A percentile compares a stretch with the other conserved stretches of the same genome.
Evolutionary conservation across 1,284 basidiomycete species (phyloP).

Genomic region (Vanrija pseudolonga): DNA sequence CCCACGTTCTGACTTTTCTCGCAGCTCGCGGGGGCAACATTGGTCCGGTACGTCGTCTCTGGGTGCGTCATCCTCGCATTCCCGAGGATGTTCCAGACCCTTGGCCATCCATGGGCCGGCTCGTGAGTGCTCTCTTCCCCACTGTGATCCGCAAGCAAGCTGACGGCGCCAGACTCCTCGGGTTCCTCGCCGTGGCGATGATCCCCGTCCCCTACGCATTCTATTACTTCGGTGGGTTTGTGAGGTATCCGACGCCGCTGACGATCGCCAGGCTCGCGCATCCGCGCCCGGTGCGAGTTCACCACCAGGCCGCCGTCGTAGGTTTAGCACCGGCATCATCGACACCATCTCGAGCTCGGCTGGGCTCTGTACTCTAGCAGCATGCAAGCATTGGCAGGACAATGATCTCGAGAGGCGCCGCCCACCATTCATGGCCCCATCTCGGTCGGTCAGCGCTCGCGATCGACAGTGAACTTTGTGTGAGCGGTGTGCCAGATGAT

Average conservation of each 20-base stretch:
- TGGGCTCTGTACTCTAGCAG: neutral
- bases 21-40: conserved; percentile 22
- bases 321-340: neutral
- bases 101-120: conserved; percentile 27
- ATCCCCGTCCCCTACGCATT: conserved; percentile 27
- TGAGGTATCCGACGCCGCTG: no score
- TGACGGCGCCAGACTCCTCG: no score
- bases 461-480: no score
- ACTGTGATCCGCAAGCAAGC: no score
- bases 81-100: conserved; percentile 22
- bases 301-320: neutral
- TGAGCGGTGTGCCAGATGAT: no score
- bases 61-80: conserved; percentile 26
- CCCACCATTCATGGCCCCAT: no score
- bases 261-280: no score
- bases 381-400: no score
- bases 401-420: no score
- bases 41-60: conserved; percentile 22
- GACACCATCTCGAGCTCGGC: neutral
- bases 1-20: neutral
- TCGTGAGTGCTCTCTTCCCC: conserved; percentile 20
- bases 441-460: no score
- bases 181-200: conserved; percentile 20
- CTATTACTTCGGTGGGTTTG: conserved; percentile 23
- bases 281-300: no score